A percentile compares a stretch with the other conserved stretches of the same genome.
These are phyloP conservation scores for Arthonia radiata DNA, from an alignment of 495 filamentous ascomycete species.

Conservation along the genomic window DNA sequence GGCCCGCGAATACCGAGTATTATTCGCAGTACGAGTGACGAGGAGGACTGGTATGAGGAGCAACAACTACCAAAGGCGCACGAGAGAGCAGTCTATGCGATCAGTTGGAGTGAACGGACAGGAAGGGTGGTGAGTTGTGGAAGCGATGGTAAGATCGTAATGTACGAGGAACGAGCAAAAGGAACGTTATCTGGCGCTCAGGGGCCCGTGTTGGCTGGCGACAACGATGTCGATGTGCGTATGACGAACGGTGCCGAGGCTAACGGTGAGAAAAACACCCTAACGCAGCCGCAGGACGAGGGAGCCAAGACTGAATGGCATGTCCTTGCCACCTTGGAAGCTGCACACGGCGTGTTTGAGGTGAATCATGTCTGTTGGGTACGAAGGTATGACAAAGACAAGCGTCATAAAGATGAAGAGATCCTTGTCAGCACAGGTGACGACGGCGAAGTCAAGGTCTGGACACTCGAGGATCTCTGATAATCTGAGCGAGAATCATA, in stretches of 20 bases:
- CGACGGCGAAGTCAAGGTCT: constrained; percentile 52
- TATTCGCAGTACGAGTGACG: constrained; percentile 38
- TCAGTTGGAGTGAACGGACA: constrained; percentile 49
- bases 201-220: background rate
- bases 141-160: constrained; percentile 58
- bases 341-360: constrained; percentile 75
- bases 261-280: constrained; percentile 6
- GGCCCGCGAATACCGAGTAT: constrained; percentile 46
- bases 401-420: constrained; percentile 32
- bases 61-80: constrained; percentile 46
- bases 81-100: constrained; percentile 54
- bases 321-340: constrained; percentile 34
- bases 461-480: constrained; percentile 32
- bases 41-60: constrained; percentile 64
- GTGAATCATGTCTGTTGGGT: constrained; percentile 79
- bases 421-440: constrained; percentile 59
- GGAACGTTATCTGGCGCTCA: constrained; percentile 1
- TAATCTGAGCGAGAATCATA: too few relatives aligned
- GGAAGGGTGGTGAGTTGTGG: constrained; percentile 63
- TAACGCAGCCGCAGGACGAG: too few relatives aligned
- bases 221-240: constrained; percentile 9
- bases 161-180: constrained; percentile 40
- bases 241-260: background rate
- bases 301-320: constrained; percentile 32
- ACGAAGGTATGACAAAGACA: constrained; percentile 26